phyloP scores from a whole-genome alignment of 116 monocot genomes.

The Dioscorea cayenensis region DNA sequence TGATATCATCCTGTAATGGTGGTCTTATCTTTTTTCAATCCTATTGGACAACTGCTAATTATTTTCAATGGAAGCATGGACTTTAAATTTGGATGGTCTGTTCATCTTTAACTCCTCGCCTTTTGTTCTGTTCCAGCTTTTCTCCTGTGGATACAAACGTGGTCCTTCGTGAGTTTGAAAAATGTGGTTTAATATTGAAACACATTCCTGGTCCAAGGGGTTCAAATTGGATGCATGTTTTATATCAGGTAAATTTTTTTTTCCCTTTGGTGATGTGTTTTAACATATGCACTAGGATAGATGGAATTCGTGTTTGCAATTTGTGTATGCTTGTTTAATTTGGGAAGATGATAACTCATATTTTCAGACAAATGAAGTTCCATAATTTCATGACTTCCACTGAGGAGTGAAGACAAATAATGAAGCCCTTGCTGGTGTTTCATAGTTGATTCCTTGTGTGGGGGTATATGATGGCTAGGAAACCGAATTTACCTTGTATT shows the following conservation, averaged over 20 bases:
- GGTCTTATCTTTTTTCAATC: neutral
- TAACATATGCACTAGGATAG: too few relatives aligned
- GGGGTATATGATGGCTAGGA: too few relatives aligned
- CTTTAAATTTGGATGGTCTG: neutral
- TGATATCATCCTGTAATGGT: neutral
- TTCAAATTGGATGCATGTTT: constrained; percentile 84
- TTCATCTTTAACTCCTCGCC: neutral
- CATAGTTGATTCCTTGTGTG: too few relatives aligned
- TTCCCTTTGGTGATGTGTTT: neutral
- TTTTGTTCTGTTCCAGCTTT: constrained; percentile 37
- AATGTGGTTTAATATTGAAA: constrained; percentile 62
- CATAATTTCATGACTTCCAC: too few relatives aligned
- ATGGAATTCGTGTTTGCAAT: neutral
- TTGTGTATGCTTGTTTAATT: neutral
- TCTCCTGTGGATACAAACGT: constrained; percentile 66
- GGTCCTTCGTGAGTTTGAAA: constrained; percentile 82
- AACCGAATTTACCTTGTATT: neutral
- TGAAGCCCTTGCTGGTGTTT: neutral
- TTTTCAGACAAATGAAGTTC: neutral
- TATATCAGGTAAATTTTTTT: constrained; percentile 56
- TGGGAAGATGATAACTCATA: neutral
- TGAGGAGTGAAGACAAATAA: neutral
- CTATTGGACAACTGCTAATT: neutral
- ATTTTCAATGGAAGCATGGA: neutral
- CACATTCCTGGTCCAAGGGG: constrained; percentile 77